A percentile compares a stretch with the other conserved stretches of the same genome.
Evolutionary conservation across 371 early-diverging fungal species (phyloP).

Genomic region (Choanephora cucurbitarum): DNA sequence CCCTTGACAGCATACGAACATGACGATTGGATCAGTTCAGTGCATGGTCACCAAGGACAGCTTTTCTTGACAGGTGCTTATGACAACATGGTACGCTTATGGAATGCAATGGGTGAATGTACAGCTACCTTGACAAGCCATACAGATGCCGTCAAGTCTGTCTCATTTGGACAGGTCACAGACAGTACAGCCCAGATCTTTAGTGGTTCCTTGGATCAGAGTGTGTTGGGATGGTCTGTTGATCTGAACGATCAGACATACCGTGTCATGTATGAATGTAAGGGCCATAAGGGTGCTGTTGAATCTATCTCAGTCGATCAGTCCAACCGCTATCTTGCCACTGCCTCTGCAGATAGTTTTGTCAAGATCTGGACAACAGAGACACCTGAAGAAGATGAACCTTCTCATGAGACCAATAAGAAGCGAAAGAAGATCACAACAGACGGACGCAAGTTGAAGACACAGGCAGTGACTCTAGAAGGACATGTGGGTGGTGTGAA

Average conservation of each 20-base stretch:
- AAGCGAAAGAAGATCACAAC: conserved; percentile 54
- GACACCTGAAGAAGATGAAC: conserved; percentile 54
- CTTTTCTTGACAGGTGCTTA: conserved; percentile 82
- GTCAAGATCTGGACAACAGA: conserved; percentile 80
- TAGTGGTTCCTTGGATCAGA: conserved; percentile 48
- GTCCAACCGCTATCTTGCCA: conserved; percentile 64
- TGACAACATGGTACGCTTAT: conserved; percentile 82
- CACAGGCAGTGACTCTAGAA: conserved; percentile 49
- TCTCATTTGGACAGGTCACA: conserved; percentile 38
- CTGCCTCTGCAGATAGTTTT: conserved; percentile 78
- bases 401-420: conserved; percentile 39
- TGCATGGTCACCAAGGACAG: conserved; percentile 51
- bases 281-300: conserved; percentile 75
- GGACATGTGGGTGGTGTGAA: conserved; percentile 87
- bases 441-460: conserved; percentile 53
- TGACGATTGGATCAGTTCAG: conserved; percentile 93
- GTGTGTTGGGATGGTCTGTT: conserved; percentile 50
- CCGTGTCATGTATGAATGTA: conserved; percentile 66
- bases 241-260: conserved; percentile 24
- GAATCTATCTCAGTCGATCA: conserved; percentile 59
- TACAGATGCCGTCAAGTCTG: conserved; percentile 70
- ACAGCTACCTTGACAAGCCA: conserved; percentile 71
- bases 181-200: conserved; percentile 12
- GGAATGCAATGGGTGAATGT: conserved; percentile 78
- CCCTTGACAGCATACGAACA: conserved; percentile 77